phyloP scores from a whole-genome alignment of 176 grass and related monocot genomes.

The Ampelocalamus luodianensis region DNA sequence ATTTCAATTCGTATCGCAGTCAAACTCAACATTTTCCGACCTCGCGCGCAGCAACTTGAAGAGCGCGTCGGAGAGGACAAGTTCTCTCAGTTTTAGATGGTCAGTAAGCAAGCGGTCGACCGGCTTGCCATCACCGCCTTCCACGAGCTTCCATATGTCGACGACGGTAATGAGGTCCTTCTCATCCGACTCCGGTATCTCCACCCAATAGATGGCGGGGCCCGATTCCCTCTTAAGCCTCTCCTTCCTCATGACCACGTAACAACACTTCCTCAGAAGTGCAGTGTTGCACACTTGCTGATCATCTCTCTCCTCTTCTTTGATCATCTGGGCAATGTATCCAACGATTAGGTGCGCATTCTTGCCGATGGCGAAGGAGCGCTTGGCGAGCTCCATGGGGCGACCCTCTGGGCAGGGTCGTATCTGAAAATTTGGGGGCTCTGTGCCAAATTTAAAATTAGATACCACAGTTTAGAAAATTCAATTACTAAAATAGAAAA shows the following conservation, averaged over 20 bases:
- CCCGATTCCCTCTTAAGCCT: slow-evolving; percentile 1
- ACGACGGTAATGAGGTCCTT: neutral
- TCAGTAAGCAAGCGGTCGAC: neutral
- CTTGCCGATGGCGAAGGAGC: slow-evolving; percentile 31
- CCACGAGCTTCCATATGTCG: slow-evolving; percentile 8
- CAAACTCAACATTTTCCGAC: neutral
- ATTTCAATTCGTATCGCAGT: no score
- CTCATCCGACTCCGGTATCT: neutral
- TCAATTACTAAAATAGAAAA: no score
- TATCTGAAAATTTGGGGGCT: no score
- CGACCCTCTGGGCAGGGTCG: neutral
- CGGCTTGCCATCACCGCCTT: neutral
- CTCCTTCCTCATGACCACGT: slow-evolving; percentile 30
- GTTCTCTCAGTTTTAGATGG: slow-evolving; percentile 10
- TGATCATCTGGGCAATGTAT: slow-evolving; percentile 16
- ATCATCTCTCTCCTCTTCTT: neutral
- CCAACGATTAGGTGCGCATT: slow-evolving; percentile 12
- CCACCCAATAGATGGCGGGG: neutral
- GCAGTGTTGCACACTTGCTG: no score
- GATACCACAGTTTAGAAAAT: no score
- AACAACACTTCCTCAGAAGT: slow-evolving; percentile 14
- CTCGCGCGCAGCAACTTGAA: slow-evolving; percentile 20
- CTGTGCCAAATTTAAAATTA: no score
- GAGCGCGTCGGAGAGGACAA: slow-evolving; percentile 21
- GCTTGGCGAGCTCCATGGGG: slow-evolving; percentile 28